Percentiles rank a stretch among this genome's conserved stretches.
phyloP scores from a whole-genome alignment of 148 eudicot genomes.

The Rheum nobile region DNA sequence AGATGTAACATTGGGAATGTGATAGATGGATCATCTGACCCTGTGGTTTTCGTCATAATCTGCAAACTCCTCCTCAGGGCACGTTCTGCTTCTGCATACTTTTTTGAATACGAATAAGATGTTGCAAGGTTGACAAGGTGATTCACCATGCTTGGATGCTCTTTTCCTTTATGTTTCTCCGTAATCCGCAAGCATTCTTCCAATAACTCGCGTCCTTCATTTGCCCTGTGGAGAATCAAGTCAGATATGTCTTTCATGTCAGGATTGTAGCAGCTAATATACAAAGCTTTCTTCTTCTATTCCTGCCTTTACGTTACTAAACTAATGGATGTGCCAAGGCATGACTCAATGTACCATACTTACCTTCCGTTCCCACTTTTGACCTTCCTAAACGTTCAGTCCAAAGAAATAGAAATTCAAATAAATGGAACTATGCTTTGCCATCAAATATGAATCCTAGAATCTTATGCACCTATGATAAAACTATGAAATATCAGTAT shows the following conservation, averaged over 20 bases:
- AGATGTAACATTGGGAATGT: conserved; percentile 80
- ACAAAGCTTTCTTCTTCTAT: not conserved
- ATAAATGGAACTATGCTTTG: not conserved
- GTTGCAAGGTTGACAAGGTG: conserved; percentile 73
- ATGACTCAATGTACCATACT: not conserved
- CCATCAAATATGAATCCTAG: not conserved
- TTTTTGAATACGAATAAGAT: conserved; percentile 62
- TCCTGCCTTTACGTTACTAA: not conserved
- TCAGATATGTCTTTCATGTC: not conserved
- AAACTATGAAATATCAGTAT: too few relatives aligned
- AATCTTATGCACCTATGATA: not conserved
- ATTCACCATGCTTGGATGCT: conserved; percentile 58
- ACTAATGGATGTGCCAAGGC: not conserved
- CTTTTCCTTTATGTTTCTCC: conserved; percentile 62
- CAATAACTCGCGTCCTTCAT: conserved; percentile 65
- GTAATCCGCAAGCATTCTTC: conserved; percentile 63
- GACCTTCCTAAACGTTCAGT: not conserved
- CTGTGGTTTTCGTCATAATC: conserved; percentile 38
- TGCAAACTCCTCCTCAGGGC: conserved; percentile 55
- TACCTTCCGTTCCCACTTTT: not conserved
- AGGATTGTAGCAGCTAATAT: not conserved
- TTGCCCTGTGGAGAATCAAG: conserved; percentile 34
- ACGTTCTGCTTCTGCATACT: conserved; percentile 73
- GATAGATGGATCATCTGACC: conserved; percentile 64
- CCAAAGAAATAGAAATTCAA: not conserved